Conservation (phyloP, 106 monocot genomes). For the Iris macrosiphon region DNA sequence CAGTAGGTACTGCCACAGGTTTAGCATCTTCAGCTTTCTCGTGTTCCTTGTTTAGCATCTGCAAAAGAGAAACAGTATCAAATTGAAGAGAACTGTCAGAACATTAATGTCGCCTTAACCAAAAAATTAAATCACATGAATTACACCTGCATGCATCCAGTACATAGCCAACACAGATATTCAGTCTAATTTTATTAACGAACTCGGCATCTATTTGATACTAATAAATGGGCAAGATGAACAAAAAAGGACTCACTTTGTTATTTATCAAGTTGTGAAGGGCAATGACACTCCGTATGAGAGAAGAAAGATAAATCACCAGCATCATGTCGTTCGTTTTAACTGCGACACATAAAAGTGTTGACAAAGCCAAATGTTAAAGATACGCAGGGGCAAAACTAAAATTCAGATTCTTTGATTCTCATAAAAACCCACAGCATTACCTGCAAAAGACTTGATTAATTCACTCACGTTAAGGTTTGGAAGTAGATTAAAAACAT, state of each 20-base stretch:
- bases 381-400: constrained; percentile 8
- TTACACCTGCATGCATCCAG: no score
- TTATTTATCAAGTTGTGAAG: constrained; percentile 99
- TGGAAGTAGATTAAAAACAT: constrained; percentile 89
- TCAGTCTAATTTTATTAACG: no score
- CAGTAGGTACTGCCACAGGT: constrained; percentile 24
- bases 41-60: constrained; percentile 99
- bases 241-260: constrained; percentile 39
- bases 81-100: no score
- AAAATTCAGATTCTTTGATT: constrained; percentile 5
- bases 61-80: no score
- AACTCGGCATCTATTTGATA: neutral
- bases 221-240: neutral
- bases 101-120: no score
- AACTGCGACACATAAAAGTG: constrained; percentile 42
- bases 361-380: neutral
- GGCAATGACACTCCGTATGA: constrained; percentile 95
- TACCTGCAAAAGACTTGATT: constrained; percentile 56
- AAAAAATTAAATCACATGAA: no score
- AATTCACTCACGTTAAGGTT: constrained; percentile 92
- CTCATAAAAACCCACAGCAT: neutral
- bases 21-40: constrained; percentile 94
- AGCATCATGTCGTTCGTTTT: constrained; percentile 99
- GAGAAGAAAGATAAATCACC: constrained; percentile 95
- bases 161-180: no score